Evolutionary conservation across 2,329 filamentous ascomycete genomes (phyloP), one percentile per base, ranked within the genome.

Genomic region (Alternaria novae-zelandiae): DNA sequence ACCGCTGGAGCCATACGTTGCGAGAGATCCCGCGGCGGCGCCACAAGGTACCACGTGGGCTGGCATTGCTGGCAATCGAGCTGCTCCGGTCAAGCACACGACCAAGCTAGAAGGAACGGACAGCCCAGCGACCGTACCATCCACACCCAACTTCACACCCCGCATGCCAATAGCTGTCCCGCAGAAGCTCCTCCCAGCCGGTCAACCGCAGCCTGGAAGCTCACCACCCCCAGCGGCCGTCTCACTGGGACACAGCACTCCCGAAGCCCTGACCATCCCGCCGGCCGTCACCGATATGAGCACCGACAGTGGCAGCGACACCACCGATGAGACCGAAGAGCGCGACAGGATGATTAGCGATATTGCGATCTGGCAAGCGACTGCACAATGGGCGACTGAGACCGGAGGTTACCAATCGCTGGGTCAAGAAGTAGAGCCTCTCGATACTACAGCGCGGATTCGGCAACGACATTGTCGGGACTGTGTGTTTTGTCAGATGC

Each of bases 401-500:
- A 43, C 30, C 3, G n/a, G 15, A 8, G 2, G 20, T 3, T 36
- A 44, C 8, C 21, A 20, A 10, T 15, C 11, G 5, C 6, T 3
- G 7, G 9, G 5, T 21, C 32, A 17, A 1, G 30, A 32, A 1
- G 15, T n/a, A 6, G 61, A 61, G 54, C 53, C 60, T 5, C 13
- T 61, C 10, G 57, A 65, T 21, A 65, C 65, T 2, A 58, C 61
- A 1, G 17, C 44, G 25, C 56, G 56, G 2, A 62, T 72, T 6
- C 61, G 30, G n/a, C 44, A 28, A 20, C 41, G 26, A 17, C 70
- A 72, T 17, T 56, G 58, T 50, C 41, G 28, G 13, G 26, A 53
- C 6, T 72, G 68, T 13, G 32, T 47, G 17, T 67, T 72, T 53
- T 72, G 70, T 43, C 46, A 57, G 28, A 54, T 26, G 56, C 50